Conservation (phyloP, 2,329 filamentous ascomycete species). For the Colletotrichum graminicola region DNA sequence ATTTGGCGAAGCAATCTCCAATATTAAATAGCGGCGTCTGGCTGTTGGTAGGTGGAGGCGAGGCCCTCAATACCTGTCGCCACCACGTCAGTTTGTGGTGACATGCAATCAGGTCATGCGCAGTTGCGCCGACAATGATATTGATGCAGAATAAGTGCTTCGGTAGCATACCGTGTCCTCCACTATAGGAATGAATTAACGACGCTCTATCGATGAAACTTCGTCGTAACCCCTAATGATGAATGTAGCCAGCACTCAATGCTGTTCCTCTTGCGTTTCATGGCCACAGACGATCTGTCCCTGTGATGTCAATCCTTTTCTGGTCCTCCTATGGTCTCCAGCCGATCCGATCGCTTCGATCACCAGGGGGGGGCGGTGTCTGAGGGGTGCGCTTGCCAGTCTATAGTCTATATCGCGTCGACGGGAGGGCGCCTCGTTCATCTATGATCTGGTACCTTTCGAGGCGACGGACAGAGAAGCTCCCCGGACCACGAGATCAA, state of each 20-base stretch:
- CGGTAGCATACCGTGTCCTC: not conserved
- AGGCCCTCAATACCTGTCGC: not conserved
- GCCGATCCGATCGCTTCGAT: not conserved
- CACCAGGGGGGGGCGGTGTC: no score
- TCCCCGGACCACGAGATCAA: conserved; percentile 7
- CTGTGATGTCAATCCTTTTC: not conserved
- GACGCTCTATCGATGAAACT: not conserved
- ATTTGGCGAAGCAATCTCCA: conserved; percentile 16
- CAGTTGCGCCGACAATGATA: not conserved
- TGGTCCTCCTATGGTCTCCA: not conserved
- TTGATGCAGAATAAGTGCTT: not conserved
- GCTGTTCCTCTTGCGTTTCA: not conserved
- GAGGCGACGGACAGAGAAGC: not conserved
- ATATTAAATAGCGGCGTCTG: not conserved
- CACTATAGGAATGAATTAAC: not conserved
- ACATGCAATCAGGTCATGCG: conserved; percentile 27
- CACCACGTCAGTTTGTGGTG: conserved; percentile 10
- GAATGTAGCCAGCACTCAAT: not conserved
- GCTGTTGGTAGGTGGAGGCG: not conserved
- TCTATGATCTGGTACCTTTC: not conserved
- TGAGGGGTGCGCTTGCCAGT: not conserved
- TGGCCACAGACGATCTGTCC: not conserved
- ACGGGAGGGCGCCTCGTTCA: not conserved
- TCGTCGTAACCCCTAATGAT: not conserved
- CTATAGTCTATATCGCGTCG: not conserved